Conservation (phyloP, 176 grass and related monocot species). For the Carex kokanica region DNA sequence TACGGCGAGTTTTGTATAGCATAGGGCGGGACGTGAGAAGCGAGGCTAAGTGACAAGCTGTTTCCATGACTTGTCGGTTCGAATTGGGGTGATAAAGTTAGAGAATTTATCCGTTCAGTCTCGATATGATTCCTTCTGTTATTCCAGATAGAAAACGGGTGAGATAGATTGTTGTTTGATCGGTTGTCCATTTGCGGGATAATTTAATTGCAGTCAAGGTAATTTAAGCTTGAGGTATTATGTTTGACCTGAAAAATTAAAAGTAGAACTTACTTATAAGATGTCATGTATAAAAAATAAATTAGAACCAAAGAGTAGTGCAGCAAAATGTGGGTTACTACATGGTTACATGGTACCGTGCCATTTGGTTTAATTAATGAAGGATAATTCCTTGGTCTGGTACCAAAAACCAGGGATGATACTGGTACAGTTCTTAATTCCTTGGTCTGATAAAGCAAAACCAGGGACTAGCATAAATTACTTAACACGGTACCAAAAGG, state of each 20-base stretch:
- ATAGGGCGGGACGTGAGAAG: conserved; percentile 24
- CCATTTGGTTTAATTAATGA: conserved; percentile 7
- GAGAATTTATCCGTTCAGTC: conserved; percentile 25
- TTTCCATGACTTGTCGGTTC: background rate
- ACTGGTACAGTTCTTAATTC: background rate
- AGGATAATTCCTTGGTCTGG: too few relatives aligned
- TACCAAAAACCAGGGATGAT: too few relatives aligned
- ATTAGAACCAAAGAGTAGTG: background rate
- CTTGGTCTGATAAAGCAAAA: background rate
- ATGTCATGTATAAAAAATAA: background rate
- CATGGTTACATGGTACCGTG: background rate
- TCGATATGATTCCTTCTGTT: conserved; percentile 11
- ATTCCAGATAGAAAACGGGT: conserved; percentile 22
- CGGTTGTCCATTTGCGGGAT: background rate
- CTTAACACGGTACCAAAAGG: background rate
- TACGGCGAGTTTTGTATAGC: conserved; percentile 47
- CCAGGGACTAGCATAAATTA: background rate
- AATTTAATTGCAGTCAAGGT: background rate
- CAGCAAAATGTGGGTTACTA: background rate
- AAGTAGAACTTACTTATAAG: background rate
- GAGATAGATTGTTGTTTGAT: conserved; percentile 26
- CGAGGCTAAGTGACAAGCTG: conserved; percentile 50
- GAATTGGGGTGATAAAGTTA: conserved; percentile 10
- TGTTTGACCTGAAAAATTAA: background rate
- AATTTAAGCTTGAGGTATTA: background rate